Evolutionary conservation across 2,329 filamentous ascomycete species (phyloP).

Genomic region (Claviceps sp.): DNA sequence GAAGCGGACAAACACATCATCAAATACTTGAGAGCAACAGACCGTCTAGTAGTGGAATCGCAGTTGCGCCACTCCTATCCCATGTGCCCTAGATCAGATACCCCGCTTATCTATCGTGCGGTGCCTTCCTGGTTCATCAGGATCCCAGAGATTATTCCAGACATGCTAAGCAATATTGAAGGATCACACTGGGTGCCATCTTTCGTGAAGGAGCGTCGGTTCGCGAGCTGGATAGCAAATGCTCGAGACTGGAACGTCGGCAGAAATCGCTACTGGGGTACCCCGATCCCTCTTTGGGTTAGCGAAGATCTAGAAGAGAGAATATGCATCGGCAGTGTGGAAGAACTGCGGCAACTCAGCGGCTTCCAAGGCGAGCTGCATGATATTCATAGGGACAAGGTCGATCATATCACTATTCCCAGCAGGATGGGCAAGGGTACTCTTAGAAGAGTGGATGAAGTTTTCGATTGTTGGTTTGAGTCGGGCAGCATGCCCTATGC

Average conservation of each 20-base stretch:
- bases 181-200: slow-evolving; percentile 83
- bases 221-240: slow-evolving; percentile 81
- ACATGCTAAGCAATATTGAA: slow-evolving; percentile 86
- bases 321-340: slow-evolving; percentile 73
- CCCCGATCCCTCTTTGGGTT: slow-evolving; percentile 81
- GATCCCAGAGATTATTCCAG: slow-evolving; percentile 66
- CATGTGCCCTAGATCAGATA: slow-evolving; percentile 91
- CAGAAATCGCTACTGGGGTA: slow-evolving; percentile 90
- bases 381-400: slow-evolving; percentile 83
- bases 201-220: slow-evolving; percentile 83
- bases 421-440: slow-evolving; percentile 75
- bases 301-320: slow-evolving; percentile 80
- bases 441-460: slow-evolving; percentile 70
- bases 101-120: slow-evolving; percentile 80
- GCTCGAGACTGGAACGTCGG: slow-evolving; percentile 94
- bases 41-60: slow-evolving; percentile 69
- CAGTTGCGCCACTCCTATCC: slow-evolving; percentile 86
- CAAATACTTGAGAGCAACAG: slow-evolving; percentile 67
- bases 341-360: slow-evolving; percentile 72
- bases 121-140: slow-evolving; percentile 94
- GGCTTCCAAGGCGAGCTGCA: slow-evolving; percentile 73
- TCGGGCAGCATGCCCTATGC: slow-evolving; percentile 94
- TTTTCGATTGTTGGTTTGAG: slow-evolving; percentile 97
- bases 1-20: slow-evolving; percentile 87
- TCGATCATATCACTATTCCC: slow-evolving; percentile 89